These are phyloP conservation scores for Emericellopsis cladophorae DNA, from an alignment of 2,329 filamentous ascomycete genomes.

Conservation along the genomic window DNA sequence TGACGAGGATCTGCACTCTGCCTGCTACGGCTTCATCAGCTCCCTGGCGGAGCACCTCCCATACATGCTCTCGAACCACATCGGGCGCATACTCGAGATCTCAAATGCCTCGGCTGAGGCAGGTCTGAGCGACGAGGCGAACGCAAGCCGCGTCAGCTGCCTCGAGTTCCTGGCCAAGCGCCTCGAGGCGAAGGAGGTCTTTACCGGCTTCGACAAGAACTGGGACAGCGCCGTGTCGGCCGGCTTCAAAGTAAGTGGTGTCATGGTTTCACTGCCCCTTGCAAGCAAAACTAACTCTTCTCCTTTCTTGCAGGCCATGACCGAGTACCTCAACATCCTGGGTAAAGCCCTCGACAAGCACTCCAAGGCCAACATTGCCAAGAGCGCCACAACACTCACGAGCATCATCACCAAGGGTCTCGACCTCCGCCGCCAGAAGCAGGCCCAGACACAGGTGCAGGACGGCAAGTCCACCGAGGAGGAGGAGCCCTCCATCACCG, in stretches of 20 bases:
- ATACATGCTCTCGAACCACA: conserved; percentile 73
- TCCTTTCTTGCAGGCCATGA: conserved; percentile 36
- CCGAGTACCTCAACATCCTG: conserved; percentile 58
- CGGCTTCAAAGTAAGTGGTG: conserved; percentile 45
- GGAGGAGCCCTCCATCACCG: conserved; percentile 32
- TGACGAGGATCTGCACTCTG: conserved; percentile 61
- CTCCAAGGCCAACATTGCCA: conserved; percentile 65
- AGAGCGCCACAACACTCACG: conserved; percentile 59
- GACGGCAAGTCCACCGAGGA: conserved; percentile 16
- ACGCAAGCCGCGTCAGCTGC: conserved; percentile 55
- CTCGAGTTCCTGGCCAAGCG: conserved; percentile 64
- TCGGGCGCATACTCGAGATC: conserved; percentile 59
- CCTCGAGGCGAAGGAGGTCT: conserved; percentile 64
- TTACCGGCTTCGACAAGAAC: conserved; percentile 58
- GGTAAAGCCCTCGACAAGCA: conserved; percentile 63
- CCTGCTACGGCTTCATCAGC: conserved; percentile 67
- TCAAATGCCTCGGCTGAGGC: conserved; percentile 61
- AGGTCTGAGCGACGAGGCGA: conserved; percentile 46
- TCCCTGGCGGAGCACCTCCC: conserved; percentile 73
- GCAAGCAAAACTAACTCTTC: neutral
- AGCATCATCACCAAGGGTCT: conserved; percentile 46
- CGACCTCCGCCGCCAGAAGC: conserved; percentile 51
- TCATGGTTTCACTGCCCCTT: neutral
- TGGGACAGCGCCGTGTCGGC: conserved; percentile 53
- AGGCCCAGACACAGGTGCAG: conserved; percentile 22